Evolutionary conservation across 371 early-diverging fungal genomes (phyloP).

Genomic region (Rhizopus delemar): DNA sequence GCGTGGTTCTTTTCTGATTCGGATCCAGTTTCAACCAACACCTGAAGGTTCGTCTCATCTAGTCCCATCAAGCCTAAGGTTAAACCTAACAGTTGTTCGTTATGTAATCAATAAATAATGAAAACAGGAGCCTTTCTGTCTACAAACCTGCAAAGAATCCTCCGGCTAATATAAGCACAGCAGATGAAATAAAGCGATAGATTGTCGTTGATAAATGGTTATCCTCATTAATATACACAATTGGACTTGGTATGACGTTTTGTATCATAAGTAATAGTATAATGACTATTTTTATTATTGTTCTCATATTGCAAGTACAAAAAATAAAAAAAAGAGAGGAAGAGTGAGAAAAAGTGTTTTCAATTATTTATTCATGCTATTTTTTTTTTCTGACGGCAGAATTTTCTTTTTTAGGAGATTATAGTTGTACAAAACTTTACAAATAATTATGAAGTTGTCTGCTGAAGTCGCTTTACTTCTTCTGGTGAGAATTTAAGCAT

Average conservation of each 20-base stretch:
- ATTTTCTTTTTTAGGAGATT: no score
- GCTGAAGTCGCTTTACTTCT: slow-evolving; percentile 67
- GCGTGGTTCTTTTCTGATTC: slow-evolving; percentile 68
- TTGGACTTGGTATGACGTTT: background rate
- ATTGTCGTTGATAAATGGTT: background rate
- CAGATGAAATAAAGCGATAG: background rate
- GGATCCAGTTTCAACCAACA: slow-evolving; percentile 71
- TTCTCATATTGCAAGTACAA: no score
- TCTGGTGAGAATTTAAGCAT: slow-evolving; percentile 80
- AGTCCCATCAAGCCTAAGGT: slow-evolving; percentile 85
- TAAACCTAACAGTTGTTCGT: slow-evolving; percentile 51
- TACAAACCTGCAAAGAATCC: slow-evolving; percentile 26
- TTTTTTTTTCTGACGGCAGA: no score
- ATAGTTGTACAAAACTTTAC: background rate
- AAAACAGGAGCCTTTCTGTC: background rate
- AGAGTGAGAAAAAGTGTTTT: no score
- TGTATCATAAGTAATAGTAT: background rate
- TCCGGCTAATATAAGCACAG: slow-evolving; percentile 12
- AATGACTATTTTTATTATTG: no score
- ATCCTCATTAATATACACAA: background rate
- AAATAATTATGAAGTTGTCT: slow-evolving; percentile 25
- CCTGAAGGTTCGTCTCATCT: slow-evolving; percentile 68
- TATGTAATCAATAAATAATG: background rate
- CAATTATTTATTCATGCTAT: no score
- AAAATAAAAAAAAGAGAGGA: no score